These are phyloP conservation scores for Ophiorrhiza pumila DNA, from an alignment of 257 asterid genomes.

Conservation along the genomic window DNA sequence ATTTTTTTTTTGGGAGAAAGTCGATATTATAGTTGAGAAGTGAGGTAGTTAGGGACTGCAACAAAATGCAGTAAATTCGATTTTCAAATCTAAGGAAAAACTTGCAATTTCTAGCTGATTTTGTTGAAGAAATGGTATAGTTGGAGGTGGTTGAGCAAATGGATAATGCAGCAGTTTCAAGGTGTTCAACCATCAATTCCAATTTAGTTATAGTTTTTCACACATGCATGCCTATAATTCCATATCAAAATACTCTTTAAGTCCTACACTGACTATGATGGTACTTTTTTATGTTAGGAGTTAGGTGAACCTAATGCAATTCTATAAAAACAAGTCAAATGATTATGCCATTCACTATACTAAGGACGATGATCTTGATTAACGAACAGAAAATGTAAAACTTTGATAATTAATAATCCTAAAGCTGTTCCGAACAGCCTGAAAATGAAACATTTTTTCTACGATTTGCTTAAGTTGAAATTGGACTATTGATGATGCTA, in stretches of 20 bases:
- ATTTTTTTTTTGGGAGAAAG: no score
- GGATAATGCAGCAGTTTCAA: background rate
- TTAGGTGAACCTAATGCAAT: slow-evolving; percentile 25
- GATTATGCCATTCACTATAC: slow-evolving; percentile 7
- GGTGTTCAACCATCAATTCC: background rate
- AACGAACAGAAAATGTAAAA: slow-evolving; percentile 1
- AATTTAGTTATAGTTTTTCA: background rate
- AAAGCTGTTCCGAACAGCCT: background rate
- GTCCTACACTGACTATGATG: no score
- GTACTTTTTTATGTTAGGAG: no score
- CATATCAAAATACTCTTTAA: background rate
- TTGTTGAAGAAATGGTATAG: slow-evolving; percentile 5
- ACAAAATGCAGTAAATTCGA: slow-evolving; percentile 3
- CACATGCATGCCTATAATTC: no score
- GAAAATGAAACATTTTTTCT: slow-evolving; percentile 7
- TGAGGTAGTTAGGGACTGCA: slow-evolving; percentile 8
- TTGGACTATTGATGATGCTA: background rate
- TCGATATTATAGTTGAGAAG: background rate
- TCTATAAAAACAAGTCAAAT: slow-evolving; percentile 10
- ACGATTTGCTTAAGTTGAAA: background rate
- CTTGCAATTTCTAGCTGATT: no score
- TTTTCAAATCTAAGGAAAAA: background rate
- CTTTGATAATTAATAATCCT: background rate
- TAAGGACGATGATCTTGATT: slow-evolving; percentile 3
- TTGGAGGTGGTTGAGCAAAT: slow-evolving; percentile 14